Conservation (phyloP, 1,284 basidiomycete species). For the Ustilago xerochloae region DNA sequence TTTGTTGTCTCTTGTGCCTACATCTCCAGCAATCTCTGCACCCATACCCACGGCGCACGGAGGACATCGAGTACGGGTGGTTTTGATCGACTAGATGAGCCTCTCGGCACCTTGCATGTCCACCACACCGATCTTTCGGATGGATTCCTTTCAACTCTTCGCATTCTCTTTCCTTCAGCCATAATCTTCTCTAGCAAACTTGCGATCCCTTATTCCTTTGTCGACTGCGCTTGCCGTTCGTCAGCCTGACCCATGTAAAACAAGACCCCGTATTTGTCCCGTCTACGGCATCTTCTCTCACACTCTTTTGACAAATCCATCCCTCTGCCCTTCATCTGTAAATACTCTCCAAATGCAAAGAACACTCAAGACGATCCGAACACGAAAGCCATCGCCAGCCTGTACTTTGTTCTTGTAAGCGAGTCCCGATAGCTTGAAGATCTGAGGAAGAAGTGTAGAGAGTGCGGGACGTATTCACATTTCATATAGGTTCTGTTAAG, state of each 20-base stretch:
- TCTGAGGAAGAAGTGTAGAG: no score
- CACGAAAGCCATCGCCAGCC: no score
- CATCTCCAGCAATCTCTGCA: background rate
- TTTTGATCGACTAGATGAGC: background rate
- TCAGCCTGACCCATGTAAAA: conserved; percentile 31
- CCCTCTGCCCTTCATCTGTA: conserved; percentile 11
- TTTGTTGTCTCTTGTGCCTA: conserved; percentile 5
- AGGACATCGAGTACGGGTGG: background rate
- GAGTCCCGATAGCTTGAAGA: no score
- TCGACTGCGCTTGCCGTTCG: no score
- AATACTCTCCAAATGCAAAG: conserved; percentile 23
- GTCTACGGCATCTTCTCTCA: background rate
- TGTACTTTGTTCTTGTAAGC: background rate
- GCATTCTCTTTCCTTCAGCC: conserved; percentile 12
- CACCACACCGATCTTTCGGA: conserved; percentile 13
- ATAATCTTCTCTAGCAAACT: no score
- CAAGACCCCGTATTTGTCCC: conserved; percentile 9
- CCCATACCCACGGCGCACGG: conserved; percentile 34
- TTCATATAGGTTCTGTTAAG: no score
- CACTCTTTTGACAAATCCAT: conserved; percentile 5
- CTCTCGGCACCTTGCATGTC: conserved; percentile 14
- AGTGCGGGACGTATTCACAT: no score
- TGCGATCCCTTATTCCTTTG: no score
- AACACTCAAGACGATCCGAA: conserved; percentile 27
- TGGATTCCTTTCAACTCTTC: conserved; percentile 10